Conservation (phyloP, 306 rosid species). For the Cicer yamashitae region DNA sequence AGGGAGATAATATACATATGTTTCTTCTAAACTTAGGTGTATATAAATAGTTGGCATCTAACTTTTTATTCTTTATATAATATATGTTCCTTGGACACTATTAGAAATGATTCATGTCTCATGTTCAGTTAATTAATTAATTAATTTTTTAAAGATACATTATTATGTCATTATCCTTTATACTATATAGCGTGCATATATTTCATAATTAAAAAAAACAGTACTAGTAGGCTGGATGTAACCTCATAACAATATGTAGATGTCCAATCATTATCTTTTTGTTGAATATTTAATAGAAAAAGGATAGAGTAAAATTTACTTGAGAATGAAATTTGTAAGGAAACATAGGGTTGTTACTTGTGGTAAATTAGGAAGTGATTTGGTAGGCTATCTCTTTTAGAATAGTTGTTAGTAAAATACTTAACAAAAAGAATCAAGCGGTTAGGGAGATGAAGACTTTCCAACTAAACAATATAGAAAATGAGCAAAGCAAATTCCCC, state of each 20-base stretch:
- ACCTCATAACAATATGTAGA: constrained; percentile 32
- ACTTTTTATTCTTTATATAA: constrained; percentile 31
- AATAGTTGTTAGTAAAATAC: constrained; percentile 51
- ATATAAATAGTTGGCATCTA: constrained; percentile 29
- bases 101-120: constrained; percentile 37
- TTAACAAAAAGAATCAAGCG: constrained; percentile 49
- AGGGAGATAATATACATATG: constrained; percentile 2
- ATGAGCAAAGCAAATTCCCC: constrained; percentile 51
- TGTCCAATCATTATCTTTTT: constrained; percentile 34
- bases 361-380: constrained; percentile 43
- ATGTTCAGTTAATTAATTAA: neutral
- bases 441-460: constrained; percentile 83
- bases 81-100: constrained; percentile 47
- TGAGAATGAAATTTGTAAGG: constrained; percentile 33
- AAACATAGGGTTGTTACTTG: neutral
- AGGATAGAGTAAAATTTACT: neutral
- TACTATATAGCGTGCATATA: constrained; percentile 15
- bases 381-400: constrained; percentile 55
- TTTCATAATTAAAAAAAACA: constrained; percentile 9
- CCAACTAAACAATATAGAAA: constrained; percentile 81
- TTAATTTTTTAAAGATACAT: constrained; percentile 44
- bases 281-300: constrained; percentile 19
- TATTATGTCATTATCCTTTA: constrained; percentile 59
- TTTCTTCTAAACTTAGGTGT: constrained; percentile 29
- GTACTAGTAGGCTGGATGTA: constrained; percentile 27